A percentile compares a stretch with the other conserved stretches of the same genome.
Conservation (phyloP, 2,329 filamentous ascomycete species). For the Escovopsis weberi region DNA sequence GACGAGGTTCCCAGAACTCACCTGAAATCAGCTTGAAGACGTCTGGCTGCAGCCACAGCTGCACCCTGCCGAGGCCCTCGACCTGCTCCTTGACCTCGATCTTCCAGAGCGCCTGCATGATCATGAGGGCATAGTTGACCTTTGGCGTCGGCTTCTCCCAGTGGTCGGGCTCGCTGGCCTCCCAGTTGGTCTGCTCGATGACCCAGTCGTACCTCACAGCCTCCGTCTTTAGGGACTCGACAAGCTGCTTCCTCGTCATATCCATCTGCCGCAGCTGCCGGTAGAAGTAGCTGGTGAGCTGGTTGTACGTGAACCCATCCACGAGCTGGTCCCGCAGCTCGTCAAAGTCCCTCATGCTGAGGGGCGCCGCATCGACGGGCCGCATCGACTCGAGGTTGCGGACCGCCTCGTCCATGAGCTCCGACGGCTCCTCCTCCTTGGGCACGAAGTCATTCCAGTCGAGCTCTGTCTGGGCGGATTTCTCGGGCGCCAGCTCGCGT, state of each 20-base stretch:
- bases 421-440: slow-evolving; percentile 12
- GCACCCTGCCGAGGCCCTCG: slow-evolving; percentile 25
- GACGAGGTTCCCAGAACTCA: slow-evolving; percentile 15
- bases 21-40: slow-evolving; percentile 32
- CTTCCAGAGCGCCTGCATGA: slow-evolving; percentile 36
- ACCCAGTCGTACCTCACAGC: slow-evolving; percentile 27
- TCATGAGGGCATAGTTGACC: slow-evolving; percentile 22
- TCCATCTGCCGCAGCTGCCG: background rate
- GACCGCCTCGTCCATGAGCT: slow-evolving; percentile 20
- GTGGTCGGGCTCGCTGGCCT: slow-evolving; percentile 15
- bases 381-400: slow-evolving; percentile 34
- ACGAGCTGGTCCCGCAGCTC: slow-evolving; percentile 23
- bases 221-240: background rate
- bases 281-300: slow-evolving; percentile 30
- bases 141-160: slow-evolving; percentile 19
- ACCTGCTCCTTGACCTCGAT: slow-evolving; percentile 32
- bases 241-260: background rate
- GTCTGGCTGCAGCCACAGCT: slow-evolving; percentile 22
- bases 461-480: slow-evolving; percentile 6
- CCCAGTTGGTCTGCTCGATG: slow-evolving; percentile 25
- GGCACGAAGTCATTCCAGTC: slow-evolving; percentile 19
- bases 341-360: slow-evolving; percentile 27
- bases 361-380: slow-evolving; percentile 23
- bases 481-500: slow-evolving; percentile 9
- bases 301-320: slow-evolving; percentile 31